Percentiles rank a stretch among this genome's conserved stretches.
Conservation (phyloP, 306 rosid species). For the Malus sylvestris region DNA sequence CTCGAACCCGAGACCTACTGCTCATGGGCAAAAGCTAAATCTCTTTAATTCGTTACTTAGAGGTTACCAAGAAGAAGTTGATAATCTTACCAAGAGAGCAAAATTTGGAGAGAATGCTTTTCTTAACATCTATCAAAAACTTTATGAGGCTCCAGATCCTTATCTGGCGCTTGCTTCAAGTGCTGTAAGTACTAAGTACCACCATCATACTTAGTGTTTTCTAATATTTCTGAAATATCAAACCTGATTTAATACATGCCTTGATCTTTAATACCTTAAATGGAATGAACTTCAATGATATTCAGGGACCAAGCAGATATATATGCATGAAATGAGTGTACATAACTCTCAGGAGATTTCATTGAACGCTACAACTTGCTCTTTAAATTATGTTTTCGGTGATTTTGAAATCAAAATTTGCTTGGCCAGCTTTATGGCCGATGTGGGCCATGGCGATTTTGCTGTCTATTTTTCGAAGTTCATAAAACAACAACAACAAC, state of each 20-base stretch:
- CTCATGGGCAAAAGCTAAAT: conserved; percentile 57
- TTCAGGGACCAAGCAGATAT: too few species aligned
- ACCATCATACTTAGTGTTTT: conserved; percentile 10
- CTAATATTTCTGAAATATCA: not conserved
- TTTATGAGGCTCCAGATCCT: conserved; percentile 98
- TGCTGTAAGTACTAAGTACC: conserved; percentile 52
- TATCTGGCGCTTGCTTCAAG: conserved; percentile 82
- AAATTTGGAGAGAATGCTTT: conserved; percentile 97
- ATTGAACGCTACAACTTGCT: too few species aligned
- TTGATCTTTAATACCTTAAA: not conserved
- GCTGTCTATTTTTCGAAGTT: not conserved
- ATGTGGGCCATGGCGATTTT: not conserved
- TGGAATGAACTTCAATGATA: not conserved
- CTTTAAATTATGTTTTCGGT: too few species aligned
- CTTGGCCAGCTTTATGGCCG: too few species aligned
- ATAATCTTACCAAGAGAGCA: conserved; percentile 88
- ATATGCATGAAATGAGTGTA: too few species aligned
- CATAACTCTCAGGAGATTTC: not conserved
- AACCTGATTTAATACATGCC: not conserved
- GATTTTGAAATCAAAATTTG: too few species aligned
- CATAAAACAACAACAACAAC: too few species aligned
- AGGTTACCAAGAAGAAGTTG: conserved; percentile 96
- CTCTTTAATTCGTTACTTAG: conserved; percentile 72
- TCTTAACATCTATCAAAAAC: conserved; percentile 89
- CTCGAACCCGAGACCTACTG: too few species aligned